Percentiles rank a stretch among this genome's conserved stretches.
Conservation (phyloP, 306 rosid genomes). For the Acmispon strigosus region DNA sequence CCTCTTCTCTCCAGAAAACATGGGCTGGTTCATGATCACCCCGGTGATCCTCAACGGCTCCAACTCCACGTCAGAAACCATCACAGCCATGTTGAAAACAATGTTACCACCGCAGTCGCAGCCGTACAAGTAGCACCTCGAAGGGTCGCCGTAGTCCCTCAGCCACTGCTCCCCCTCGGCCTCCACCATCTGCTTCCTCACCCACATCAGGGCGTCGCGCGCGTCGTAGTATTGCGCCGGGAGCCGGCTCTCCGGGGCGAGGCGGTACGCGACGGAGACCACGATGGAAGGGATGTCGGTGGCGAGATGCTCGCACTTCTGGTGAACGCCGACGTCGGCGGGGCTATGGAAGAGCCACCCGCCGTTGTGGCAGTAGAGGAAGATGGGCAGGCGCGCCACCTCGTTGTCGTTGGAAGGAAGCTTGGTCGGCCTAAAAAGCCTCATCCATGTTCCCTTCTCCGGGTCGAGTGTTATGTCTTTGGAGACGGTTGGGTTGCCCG, state of each 20-base stretch:
- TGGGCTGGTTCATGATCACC: constrained; percentile 62
- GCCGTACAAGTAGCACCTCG: constrained; percentile 53
- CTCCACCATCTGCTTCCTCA: constrained; percentile 20
- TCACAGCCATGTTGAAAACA: constrained; percentile 30
- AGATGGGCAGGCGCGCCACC: constrained; percentile 45
- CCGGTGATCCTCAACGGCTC: constrained; percentile 48
- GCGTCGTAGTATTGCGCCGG: constrained; percentile 43
- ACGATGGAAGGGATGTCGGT: constrained; percentile 38
- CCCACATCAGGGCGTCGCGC: constrained; percentile 38
- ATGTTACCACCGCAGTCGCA: constrained; percentile 54
- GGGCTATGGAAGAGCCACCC: constrained; percentile 38
- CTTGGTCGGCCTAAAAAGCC: constrained; percentile 43
- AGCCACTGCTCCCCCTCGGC: constrained; percentile 53
- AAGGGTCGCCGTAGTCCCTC: constrained; percentile 51
- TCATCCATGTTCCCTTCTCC: constrained; percentile 29
- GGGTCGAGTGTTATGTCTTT: constrained; percentile 39
- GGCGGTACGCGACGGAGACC: constrained; percentile 33
- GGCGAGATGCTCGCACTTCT: constrained; percentile 20
- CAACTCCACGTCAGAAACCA: neutral
- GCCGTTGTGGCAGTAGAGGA: constrained; percentile 49
- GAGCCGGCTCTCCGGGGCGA: constrained; percentile 46
- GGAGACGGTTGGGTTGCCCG: constrained; percentile 21
- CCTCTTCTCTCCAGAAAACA: constrained; percentile 56
- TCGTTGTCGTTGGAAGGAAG: constrained; percentile 55
- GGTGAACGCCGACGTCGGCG: neutral